Evolutionary conservation across 2,329 filamentous ascomycete genomes (phyloP), one percentile per base, ranked within the genome.

Genomic region (Cytospora mali): DNA sequence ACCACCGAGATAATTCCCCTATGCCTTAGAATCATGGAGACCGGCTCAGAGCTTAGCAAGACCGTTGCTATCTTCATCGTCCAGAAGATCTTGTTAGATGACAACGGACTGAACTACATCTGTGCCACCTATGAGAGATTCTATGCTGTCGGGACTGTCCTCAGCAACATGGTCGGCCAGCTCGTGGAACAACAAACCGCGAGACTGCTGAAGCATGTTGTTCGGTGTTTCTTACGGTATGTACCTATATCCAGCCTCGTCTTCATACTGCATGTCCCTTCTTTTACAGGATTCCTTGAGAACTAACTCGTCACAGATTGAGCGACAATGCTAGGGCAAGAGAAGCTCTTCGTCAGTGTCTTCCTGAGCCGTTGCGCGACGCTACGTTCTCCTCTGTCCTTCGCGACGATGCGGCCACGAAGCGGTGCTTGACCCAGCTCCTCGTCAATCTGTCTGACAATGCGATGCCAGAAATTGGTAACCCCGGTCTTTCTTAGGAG

Each of bases 41-140:
- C 95, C 0, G 95, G 95, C 55, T 97, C 93, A 0, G 95, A 99
- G 77, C 84, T 99, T 65, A 97, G 93, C 82, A 99, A 99, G 82
- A 99, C 95, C 0, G 95, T 99, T 16, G 95, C 95, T 63, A 99
- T 99, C 71, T 99, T 99, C 80, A 99, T 99, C 71, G 95, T 99
- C 21, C 95, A 99, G 78, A 99, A 99, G 83, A 99, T 99, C 28
- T 80, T 99, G 58, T 85, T 99, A 3, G 95, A 99, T 73, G 95
- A 99, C 71, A 94, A 96, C 71, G 95, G 95, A 4, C 84, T 99
- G 66, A 95, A 95, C 72, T 99, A 99, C 77, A 99, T 99, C 64
- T 99, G 95, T 78, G 94, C 96, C 68, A 99, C 95, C 0, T 99
- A 99, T 71, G 95, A 99, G 81, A 87, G 95, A 23, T 99, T 99